Percentiles rank a stretch among this genome's conserved stretches.
phyloP scores from a whole-genome alignment of 768 basidiomycete genomes.

The Russula brevipes region DNA sequence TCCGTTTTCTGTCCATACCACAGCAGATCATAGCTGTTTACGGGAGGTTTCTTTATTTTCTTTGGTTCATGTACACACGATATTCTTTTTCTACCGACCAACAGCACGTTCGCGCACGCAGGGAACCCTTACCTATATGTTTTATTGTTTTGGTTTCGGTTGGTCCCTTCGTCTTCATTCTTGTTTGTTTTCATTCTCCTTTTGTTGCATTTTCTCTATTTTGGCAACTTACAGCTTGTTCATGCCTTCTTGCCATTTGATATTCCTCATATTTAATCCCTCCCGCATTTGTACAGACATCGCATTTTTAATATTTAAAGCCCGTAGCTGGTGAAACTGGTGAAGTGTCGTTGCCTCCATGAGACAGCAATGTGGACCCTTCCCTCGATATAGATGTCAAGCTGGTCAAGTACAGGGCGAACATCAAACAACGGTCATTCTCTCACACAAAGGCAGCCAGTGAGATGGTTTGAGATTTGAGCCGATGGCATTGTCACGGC shows the following conservation, averaged over 20 bases:
- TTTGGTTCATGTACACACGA: not conserved
- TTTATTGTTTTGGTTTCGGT: not conserved
- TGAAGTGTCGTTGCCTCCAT: too few species aligned
- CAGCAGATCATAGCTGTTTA: not conserved
- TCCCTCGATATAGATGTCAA: too few species aligned
- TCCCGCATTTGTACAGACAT: conserved; percentile 20
- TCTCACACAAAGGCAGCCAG: too few species aligned
- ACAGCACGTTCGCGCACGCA: not conserved
- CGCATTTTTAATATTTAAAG: conserved; percentile 5
- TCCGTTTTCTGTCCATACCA: conserved; percentile 1
- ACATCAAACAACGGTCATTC: too few species aligned
- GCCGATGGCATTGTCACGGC: too few species aligned
- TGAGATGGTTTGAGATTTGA: too few species aligned
- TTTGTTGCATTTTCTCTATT: not conserved
- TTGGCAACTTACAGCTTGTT: not conserved
- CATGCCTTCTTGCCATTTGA: conserved; percentile 4
- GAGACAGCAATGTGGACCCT: too few species aligned
- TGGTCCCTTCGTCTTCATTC: not conserved
- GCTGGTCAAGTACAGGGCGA: too few species aligned
- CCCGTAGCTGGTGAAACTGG: not conserved
- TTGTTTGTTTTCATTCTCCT: not conserved
- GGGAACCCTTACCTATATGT: conserved; percentile 9
- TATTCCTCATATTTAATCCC: conserved; percentile 10
- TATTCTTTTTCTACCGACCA: not conserved
- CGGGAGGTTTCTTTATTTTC: conserved; percentile 3